Evolutionary conservation across 257 asterid genomes (phyloP), one percentile per base, ranked within the genome.

Genomic region (Knoxia roxburghii): DNA sequence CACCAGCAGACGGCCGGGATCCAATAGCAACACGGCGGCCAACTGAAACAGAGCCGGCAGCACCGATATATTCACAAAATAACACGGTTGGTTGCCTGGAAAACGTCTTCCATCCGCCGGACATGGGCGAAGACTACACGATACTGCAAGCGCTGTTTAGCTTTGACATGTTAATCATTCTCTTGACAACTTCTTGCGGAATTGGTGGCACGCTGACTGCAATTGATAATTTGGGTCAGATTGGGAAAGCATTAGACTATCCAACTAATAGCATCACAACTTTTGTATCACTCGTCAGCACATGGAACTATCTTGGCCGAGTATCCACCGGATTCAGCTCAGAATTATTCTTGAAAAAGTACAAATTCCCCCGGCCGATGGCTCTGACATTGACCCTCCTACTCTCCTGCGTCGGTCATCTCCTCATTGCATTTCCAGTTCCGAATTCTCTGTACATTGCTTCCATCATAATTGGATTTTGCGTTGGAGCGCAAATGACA

Each of bases 401-500:
- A 2, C 75, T 86, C 6, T 74, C 92, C 0, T 81, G 87, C 54
- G 33, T 53, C 12, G 87, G 86, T n/a, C 92, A 81, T 61, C 74
- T 81, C 20, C 72, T 81, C 20, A 80, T 86, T 43, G 92, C 89
- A 9, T 83, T 83, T 55, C 77, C 79, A 2, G 46, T 86, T 27
- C 83, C 83, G 0, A 76, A 83, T 56, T 71, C 83, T 6, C 80
- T 86, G 0, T 86, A 81, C 21, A 7, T 51, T 0, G 67, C 86
- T 12, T 84, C 93, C 3, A 57, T 84, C 37, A 65, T 83, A 0
- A 73, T 73, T 49, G 83, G 87, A 10, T 86, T 83, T 20, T 83
- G 87, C 58, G 79, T 86, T 18, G 87, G 89, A 13, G 89, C 89
- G 0, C 86, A 83, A 37, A 83, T 87, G 91, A 83, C 91, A 2